A percentile compares a stretch with the other conserved stretches of the same genome.
Evolutionary conservation across 768 basidiomycete species (phyloP).

Genomic region (Aureoboletus auriporus): DNA sequence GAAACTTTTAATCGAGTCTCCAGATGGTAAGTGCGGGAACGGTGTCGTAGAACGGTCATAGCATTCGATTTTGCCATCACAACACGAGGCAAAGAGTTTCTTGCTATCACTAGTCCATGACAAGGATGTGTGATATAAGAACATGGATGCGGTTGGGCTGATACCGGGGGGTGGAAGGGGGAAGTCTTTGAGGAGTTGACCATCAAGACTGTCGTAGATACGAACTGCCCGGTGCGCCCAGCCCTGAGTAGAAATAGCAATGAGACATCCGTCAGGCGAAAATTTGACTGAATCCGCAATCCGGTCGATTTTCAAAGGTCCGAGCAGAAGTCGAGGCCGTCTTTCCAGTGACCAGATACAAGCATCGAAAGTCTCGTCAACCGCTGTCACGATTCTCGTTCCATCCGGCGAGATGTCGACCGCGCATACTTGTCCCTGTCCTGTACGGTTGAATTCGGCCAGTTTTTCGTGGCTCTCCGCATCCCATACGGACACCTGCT

Average conservation of each 20-base stretch:
- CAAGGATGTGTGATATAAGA: neutral
- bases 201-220: neutral
- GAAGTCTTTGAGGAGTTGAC: neutral
- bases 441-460: neutral
- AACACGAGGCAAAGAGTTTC: neutral
- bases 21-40: neutral
- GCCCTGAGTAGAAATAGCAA: neutral
- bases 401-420: conserved; percentile 6
- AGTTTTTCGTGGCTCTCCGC: neutral
- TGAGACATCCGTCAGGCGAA: conserved; percentile 7
- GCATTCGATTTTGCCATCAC: neutral
- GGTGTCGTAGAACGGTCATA: neutral
- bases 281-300: neutral
- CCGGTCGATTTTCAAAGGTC: neutral
- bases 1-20: too few relatives aligned
- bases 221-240: too few relatives aligned
- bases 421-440: neutral
- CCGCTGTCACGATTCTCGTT: conserved; percentile 1
- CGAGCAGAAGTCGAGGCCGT: neutral
- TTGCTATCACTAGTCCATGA: conserved; percentile 4
- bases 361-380: neutral
- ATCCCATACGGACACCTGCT: neutral
- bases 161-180: neutral
- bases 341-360: conserved; percentile 7
- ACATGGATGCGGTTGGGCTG: too few relatives aligned